These are phyloP conservation scores for Penicillium goetzii DNA, from an alignment of 495 filamentous ascomycete genomes.

Conservation along the genomic window DNA sequence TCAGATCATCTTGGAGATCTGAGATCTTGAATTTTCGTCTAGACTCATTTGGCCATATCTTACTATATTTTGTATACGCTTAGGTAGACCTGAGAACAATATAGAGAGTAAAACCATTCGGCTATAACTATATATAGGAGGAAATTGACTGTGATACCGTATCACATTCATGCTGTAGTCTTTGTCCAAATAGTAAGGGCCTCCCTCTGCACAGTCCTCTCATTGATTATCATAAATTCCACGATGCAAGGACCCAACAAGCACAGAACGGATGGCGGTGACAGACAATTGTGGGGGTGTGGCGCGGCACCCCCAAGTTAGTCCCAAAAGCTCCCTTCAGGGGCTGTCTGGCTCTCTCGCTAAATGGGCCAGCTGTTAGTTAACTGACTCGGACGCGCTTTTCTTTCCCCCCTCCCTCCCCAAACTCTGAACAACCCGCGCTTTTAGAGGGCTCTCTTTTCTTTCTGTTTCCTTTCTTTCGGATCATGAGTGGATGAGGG, in stretches of 20 bases:
- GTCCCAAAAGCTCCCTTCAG: slow-evolving; percentile 45
- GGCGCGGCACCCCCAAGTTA: slow-evolving; percentile 40
- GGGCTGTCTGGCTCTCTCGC: slow-evolving; percentile 44
- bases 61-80: no score
- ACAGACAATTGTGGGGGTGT: slow-evolving; percentile 40
- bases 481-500: slow-evolving; percentile 38
- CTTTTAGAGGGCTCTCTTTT: slow-evolving; percentile 8
- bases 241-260: background rate
- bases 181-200: background rate
- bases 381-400: slow-evolving; percentile 23
- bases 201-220: background rate
- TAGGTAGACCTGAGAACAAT: background rate
- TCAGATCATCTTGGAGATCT: background rate
- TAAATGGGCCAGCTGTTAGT: slow-evolving; percentile 44
- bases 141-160: no score
- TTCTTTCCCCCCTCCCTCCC: slow-evolving; percentile 21
- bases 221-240: background rate
- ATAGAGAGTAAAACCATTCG: background rate
- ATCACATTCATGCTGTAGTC: background rate
- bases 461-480: slow-evolving; percentile 25
- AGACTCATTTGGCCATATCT: background rate
- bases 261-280: slow-evolving; percentile 31
- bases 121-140: background rate
- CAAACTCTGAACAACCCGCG: background rate
- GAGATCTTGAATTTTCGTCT: background rate